Base-by-base conservation (phyloP, 345 rosid species). In the Eutrema heterophyllum region DNA sequence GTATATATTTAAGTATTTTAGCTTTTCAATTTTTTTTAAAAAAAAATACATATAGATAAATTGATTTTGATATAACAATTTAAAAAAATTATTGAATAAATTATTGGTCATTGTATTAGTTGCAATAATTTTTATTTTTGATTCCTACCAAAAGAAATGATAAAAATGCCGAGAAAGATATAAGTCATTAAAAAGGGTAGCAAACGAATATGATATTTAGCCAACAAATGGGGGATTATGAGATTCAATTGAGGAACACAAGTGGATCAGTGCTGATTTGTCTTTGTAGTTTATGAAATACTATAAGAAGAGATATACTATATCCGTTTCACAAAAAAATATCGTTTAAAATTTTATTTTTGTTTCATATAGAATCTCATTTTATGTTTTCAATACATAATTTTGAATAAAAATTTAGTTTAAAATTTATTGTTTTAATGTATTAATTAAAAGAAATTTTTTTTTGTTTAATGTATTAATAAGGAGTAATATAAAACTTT, bases 221-320 rank as follows among this genome's bases (percentile, higher is more conserved):
- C 56, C 63, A 60, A 60, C 41, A 60, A 41, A 75, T 67, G 55
- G 32, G 32, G 68, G 36, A 66, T 67, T 39, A 27, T 32, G 73
- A 67, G 68, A 15, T 16, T 58, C 45, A 41, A 4, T 51, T 14
- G 60, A 51, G 68, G 40, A 75, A 58, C 73, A 75, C 49, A 60
- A 68, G 68, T 51, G 64, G 69, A 75, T 59, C 15, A 32, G 56
- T 75, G 64, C 16, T 52, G 43, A 71, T 39, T 36, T 29, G 60
- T 14, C 39, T 39, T 61, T 71, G 32, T 40, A 39, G 68, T 61
- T 51, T 61, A 39, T 39, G 9, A 46, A 39, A 71, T 16, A 29
- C 13, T 61, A 51, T 50, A 29, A 53, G 51, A 52, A 41, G 15
- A 48, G 24, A 41, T 33, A 43, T 38, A n/a, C n/a, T n/a, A n/a